Base-by-base conservation (phyloP, 805 yeast species). In the Candida ascalaphidarum region DNA sequence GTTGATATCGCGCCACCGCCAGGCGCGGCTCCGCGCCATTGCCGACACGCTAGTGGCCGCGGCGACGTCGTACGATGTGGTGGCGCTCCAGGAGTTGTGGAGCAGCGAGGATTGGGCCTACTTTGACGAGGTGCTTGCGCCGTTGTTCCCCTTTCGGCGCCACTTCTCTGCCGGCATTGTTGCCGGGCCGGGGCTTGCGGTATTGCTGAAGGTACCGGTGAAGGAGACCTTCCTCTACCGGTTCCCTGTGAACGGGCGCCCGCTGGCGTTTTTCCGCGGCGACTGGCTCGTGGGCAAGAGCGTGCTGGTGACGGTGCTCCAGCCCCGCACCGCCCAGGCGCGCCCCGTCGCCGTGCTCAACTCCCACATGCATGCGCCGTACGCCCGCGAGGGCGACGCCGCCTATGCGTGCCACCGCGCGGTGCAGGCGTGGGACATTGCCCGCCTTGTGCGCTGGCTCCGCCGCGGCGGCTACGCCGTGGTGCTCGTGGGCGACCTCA, bases 341-440 rank as follows among this genome's bases (percentile, higher is more conserved):
- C 48, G 64, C 5, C 80, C 79, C 4, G 58, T 92, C 22, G 96
- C 94, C 3, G 55, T 92, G 4, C 58, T 92, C 46, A 89, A 88
- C 47, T 78, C 95, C 11, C 98, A 92, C 51, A 80, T 92, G 92
- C 98, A 92, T 53, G 98, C 98, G 1, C 98, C 98, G 0, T 92
- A 92, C 47, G 68, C 92, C 1, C 45, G 57, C 11, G 55, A 61
- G 0, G 97, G 97, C 2, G 95, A 86, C 52, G 94, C 94, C 2
- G 81, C 88, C 3, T 92, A 92, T 48, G 63, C 77, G 3, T 82
- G 95, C 41, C 97, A 92, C 48, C 63, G 98, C 27, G 77, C 96
- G 0, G 73, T 92, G 33, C 98, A 92, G 54, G 96, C 97, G 1
- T 92, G 97, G 97, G 96, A 88, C 50, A 72, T 92, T 50, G 69